Evolutionary conservation across 768 basidiomycete genomes (phyloP).

Genomic region (Kockovaella imperatae): DNA sequence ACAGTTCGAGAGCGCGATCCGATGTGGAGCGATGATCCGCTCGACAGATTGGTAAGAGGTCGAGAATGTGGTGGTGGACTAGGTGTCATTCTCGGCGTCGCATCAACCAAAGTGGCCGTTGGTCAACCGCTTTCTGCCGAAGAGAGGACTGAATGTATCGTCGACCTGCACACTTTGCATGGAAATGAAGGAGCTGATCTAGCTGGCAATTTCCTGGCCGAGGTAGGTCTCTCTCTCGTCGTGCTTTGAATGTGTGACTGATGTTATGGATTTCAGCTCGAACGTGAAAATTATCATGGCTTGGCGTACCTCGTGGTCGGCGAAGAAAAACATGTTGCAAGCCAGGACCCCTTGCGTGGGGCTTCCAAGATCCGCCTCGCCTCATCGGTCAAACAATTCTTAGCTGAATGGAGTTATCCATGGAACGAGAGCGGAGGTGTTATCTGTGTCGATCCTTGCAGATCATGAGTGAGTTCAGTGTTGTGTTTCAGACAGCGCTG

Average conservation of each 20-base stretch:
- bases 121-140: slow-evolving; percentile 62
- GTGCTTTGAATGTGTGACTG: too few species aligned
- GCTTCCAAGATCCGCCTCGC: slow-evolving; percentile 75
- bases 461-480: neutral
- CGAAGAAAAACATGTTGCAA: slow-evolving; percentile 91
- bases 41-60: slow-evolving; percentile 67
- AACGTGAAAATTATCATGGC: slow-evolving; percentile 1
- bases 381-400: slow-evolving; percentile 78
- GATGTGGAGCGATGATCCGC: slow-evolving; percentile 60
- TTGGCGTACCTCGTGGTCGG: slow-evolving; percentile 85
- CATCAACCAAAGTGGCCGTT: slow-evolving; percentile 48
- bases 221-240: slow-evolving; percentile 53
- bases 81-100: slow-evolving; percentile 82
- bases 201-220: slow-evolving; percentile 75
- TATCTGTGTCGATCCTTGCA: slow-evolving; percentile 64
- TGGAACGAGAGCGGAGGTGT: slow-evolving; percentile 90
- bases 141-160: slow-evolving; percentile 76
- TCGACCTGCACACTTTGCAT: slow-evolving; percentile 91
- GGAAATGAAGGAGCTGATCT: slow-evolving; percentile 88
- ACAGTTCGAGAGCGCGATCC: slow-evolving; percentile 65
- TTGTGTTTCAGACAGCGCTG: too few species aligned
- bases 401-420: slow-evolving; percentile 90
- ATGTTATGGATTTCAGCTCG: slow-evolving; percentile 4
- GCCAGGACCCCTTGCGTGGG: slow-evolving; percentile 73
- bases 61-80: slow-evolving; percentile 69